Conservation (phyloP, 225 moss, liverwort and hornwort species). For the Anthoceros angustus region DNA sequence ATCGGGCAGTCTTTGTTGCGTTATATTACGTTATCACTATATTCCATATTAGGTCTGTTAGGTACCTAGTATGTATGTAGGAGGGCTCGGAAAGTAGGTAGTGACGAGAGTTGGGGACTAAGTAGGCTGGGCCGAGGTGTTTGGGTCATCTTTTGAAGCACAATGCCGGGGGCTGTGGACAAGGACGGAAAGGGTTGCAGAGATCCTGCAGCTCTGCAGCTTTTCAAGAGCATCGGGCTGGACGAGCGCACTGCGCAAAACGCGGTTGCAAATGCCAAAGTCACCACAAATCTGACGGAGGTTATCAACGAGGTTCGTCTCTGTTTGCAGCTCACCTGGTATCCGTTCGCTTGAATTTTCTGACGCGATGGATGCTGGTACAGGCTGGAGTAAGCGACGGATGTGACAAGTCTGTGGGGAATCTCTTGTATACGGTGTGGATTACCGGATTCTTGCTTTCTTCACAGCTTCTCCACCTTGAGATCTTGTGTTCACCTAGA, state of each 20-base stretch:
- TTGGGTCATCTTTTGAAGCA: background rate
- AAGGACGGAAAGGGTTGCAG: constrained; percentile 30
- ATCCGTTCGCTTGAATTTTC: background rate
- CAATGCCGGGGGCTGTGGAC: constrained; percentile 24
- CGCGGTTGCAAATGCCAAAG: constrained; percentile 75
- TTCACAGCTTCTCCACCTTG: background rate
- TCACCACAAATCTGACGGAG: constrained; percentile 62
- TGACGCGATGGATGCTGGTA: constrained; percentile 6
- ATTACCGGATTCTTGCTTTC: background rate
- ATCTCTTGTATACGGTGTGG: constrained; percentile 63
- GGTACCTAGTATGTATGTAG: too few relatives aligned
- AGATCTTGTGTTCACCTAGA: background rate
- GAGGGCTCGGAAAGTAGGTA: too few relatives aligned
- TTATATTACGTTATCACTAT: too few relatives aligned
- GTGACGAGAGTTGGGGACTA: too few relatives aligned
- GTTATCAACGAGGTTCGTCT: constrained; percentile 42
- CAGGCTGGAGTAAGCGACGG: constrained; percentile 69
- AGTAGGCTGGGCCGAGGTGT: too few relatives aligned
- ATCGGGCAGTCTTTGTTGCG: too few relatives aligned
- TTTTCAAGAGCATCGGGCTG: constrained; percentile 69
- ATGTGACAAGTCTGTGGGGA: constrained; percentile 75
- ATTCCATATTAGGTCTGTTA: too few relatives aligned
- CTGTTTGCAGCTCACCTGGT: background rate
- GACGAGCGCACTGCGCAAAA: constrained; percentile 94
- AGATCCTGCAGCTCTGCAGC: constrained; percentile 35